Base-by-base conservation (phyloP, 164 flowering plant genomes). In the Chloranthus sessilifolius region DNA sequence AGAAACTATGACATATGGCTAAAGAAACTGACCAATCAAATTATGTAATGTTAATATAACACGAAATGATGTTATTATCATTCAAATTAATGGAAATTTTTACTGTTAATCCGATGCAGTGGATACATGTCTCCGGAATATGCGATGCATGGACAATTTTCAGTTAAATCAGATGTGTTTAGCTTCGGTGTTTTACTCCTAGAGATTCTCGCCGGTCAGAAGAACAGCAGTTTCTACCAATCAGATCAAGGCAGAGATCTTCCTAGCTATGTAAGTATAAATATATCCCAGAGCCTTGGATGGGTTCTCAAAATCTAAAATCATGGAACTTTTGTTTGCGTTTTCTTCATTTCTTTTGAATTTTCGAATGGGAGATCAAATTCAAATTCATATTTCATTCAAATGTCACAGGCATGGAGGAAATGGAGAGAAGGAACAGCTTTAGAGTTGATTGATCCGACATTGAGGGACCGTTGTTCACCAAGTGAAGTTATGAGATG, bases 51-150 rank as follows among this genome's bases (percentile, higher is more conserved):
- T n/a, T n/a, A n/a, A n/a, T n/a, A n/a, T n/a, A n/a, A n/a, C n/a
- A n/a, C n/a, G n/a, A n/a, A n/a, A n/a, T n/a, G n/a, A n/a, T n/a
- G n/a, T n/a, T n/a, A n/a, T n/a, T n/a, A n/a, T n/a, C n/a, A n/a
- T n/a, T n/a, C n/a, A n/a, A n/a, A n/a, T n/a, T n/a, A n/a, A n/a
- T n/a, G n/a, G n/a, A n/a, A n/a, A n/a, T n/a, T n/a, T n/a, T n/a
- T n/a, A n/a, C n/a, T n/a, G n/a, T n/a, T n/a, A n/a, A n/a, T 38
- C 42, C 42, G 3, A 1, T 30, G 47, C 57, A 78, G 76, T 63
- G 74, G 77, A 9, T 78, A 67, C 28, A 74, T 74, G 70, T 49
- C 78, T 10, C 75, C 77, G 7, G 76, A 72, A 34, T 74, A 69
- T 51, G 75, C 63, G 17, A 43, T 64, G 57, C 53, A 51, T 14